A percentile compares a stretch with the other conserved stretches of the same genome.
Conservation (phyloP, 2,329 filamentous ascomycete genomes). For the Teratosphaeria gauchensis region DNA sequence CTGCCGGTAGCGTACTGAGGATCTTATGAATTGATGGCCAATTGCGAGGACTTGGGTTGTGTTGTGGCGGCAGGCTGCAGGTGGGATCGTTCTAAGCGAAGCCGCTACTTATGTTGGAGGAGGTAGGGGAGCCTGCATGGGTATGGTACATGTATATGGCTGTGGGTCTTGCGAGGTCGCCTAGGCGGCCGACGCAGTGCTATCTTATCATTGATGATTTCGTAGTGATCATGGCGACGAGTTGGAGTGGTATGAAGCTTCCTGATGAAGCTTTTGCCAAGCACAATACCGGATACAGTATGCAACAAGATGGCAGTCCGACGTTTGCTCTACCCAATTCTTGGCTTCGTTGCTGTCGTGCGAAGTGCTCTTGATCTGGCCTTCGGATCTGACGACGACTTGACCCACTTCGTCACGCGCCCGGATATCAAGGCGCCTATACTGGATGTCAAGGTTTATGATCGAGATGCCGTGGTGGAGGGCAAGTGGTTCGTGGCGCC, state of each 20-base stretch:
- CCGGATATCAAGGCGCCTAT: background rate
- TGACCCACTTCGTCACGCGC: background rate
- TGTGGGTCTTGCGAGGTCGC: too few relatives aligned
- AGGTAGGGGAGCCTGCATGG: too few relatives aligned
- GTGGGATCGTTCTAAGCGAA: too few relatives aligned
- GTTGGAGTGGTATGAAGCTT: background rate
- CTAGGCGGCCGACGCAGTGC: too few relatives aligned
- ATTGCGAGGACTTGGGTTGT: too few relatives aligned
- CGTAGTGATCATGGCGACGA: background rate
- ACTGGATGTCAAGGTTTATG: background rate
- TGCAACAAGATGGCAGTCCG: background rate
- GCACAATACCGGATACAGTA: background rate
- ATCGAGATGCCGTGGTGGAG: background rate
- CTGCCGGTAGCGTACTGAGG: too few relatives aligned
- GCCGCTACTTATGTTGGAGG: too few relatives aligned
- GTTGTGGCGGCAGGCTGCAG: too few relatives aligned
- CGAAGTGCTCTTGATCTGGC: background rate
- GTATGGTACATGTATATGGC: too few relatives aligned
- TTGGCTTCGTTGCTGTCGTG: background rate
- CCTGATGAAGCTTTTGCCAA: too few relatives aligned
- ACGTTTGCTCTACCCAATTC: background rate
- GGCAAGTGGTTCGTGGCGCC: slow-evolving; percentile 2
- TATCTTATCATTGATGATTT: background rate
- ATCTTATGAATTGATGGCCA: too few relatives aligned
- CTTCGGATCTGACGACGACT: background rate